Conservation (phyloP, 2,329 filamentous ascomycete species). For the Blastomyces silverae region DNA sequence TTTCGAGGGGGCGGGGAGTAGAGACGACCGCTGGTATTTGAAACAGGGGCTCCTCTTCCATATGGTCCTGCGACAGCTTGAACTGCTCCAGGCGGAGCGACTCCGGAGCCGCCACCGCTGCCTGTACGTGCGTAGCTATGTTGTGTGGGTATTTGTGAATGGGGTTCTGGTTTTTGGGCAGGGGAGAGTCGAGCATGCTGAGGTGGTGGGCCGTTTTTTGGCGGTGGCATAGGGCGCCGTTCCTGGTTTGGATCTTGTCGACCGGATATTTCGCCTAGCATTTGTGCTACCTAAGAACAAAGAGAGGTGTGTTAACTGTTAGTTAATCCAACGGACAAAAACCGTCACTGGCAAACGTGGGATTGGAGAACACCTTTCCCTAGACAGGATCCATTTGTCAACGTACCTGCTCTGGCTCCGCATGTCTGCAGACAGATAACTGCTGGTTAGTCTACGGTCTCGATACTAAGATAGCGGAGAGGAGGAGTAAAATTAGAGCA, state of each 20-base stretch:
- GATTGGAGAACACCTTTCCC: constrained; percentile 8
- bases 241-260: constrained; percentile 13
- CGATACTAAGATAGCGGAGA: background rate
- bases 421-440: constrained; percentile 49
- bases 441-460: constrained; percentile 9
- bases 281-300: constrained; percentile 39
- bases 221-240: constrained; percentile 19
- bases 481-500: constrained; percentile 24
- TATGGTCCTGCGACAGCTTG: background rate
- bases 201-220: constrained; percentile 21
- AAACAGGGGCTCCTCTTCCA: constrained; percentile 28
- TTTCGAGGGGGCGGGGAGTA: constrained; percentile 41
- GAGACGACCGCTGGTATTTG: constrained; percentile 35
- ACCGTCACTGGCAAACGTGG: background rate
- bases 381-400: constrained; percentile 7
- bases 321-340: background rate
- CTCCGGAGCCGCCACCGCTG: background rate
- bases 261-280: constrained; percentile 35
- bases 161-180: background rate
- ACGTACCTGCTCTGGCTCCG: constrained; percentile 64
- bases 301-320: background rate
- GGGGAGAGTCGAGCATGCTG: constrained; percentile 10
- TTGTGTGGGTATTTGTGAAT: background rate
- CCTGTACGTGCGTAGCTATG: constrained; percentile 6
- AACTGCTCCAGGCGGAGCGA: background rate